Percentiles rank a stretch among this genome's conserved stretches.
phyloP scores from a whole-genome alignment of 805 yeast genomes.

The Cyberlindnera misumaiensis region DNA sequence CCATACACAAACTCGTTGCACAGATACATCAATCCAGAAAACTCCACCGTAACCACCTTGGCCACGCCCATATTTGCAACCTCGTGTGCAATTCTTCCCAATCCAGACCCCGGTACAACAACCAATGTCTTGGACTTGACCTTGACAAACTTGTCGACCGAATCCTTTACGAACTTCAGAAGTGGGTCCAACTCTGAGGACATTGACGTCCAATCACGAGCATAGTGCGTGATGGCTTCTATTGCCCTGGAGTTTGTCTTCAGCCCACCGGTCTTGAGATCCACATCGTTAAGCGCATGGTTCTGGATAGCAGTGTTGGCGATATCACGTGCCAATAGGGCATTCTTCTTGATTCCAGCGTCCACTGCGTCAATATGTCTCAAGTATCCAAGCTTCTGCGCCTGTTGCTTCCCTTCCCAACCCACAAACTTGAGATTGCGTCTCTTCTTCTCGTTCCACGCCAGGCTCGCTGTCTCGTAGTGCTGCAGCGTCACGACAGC shows the following conservation, averaged over 20 bases:
- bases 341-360: constrained; percentile 39
- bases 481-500: constrained; percentile 42
- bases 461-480: constrained; percentile 33
- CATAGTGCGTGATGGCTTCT: constrained; percentile 68
- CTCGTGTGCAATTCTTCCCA: constrained; percentile 72
- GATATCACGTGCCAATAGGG: constrained; percentile 37
- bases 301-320: constrained; percentile 30
- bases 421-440: constrained; percentile 40
- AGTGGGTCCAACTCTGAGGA: constrained; percentile 51
- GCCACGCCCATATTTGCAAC: constrained; percentile 35
- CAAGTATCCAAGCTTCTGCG: constrained; percentile 46
- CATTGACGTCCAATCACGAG: constrained; percentile 66
- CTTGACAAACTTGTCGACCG: constrained; percentile 29
- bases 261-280: constrained; percentile 29
- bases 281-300: constrained; percentile 35
- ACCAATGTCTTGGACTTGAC: constrained; percentile 39
- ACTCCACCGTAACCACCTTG: constrained; percentile 68
- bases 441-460: constrained; percentile 40
- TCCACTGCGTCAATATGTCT: constrained; percentile 47
- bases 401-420: constrained; percentile 50
- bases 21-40: constrained; percentile 66
- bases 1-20: constrained; percentile 55
- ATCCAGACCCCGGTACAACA: constrained; percentile 83
- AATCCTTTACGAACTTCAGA: constrained; percentile 40
- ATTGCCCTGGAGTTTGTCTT: constrained; percentile 40